Evolutionary conservation across 768 basidiomycete genomes (phyloP), one percentile per base, ranked within the genome.

Genomic region (Lactarius evosmus): DNA sequence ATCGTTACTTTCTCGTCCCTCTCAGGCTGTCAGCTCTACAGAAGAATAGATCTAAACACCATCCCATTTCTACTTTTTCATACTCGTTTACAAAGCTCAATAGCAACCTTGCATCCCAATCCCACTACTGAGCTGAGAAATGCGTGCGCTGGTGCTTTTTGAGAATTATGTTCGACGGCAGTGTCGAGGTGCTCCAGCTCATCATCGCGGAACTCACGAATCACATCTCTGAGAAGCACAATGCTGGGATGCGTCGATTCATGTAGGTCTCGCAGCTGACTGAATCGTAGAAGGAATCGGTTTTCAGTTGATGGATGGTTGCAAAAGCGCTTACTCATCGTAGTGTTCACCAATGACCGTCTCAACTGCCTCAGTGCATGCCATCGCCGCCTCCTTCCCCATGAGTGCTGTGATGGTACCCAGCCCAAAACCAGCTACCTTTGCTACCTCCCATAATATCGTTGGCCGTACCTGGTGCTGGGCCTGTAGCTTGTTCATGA

Each of bases 311-410:
- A 32, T 19, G 7, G 7, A 38, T 12, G 25, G 29, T 16, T 46
- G 33, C 16, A 54, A 51, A 60, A 30, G n/a, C 14, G 82, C 92
- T 72, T 73, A 96, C 95, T 97, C 94, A 73, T 98, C 93, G 70
- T 98, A 98, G 75, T 98, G 95, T 74, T 98, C 95, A 44, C 95
- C 95, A 58, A 98, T 98, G 61, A 93, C 93, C 0, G 95, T 97
- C 74, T 98, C 95, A 22, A 98, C 95, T 0, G 95, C 95, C 74
- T 98, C 95, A 0, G 95, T 98, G 71, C 95, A 98, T 7, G 95
- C 95, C 95, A 98, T 98, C 0, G 95, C 94, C 14, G 95, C 93
- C 69, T 97, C 89, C 71, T 86, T 89, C 40, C 95, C 91, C 83
- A 96, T 81, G 25, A 96, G 75, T 0, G 92, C 95, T 0, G 95